Evolutionary conservation across 2,329 filamentous ascomycete genomes (phyloP).

Genomic region (Colletotrichum tofieldiae): DNA sequence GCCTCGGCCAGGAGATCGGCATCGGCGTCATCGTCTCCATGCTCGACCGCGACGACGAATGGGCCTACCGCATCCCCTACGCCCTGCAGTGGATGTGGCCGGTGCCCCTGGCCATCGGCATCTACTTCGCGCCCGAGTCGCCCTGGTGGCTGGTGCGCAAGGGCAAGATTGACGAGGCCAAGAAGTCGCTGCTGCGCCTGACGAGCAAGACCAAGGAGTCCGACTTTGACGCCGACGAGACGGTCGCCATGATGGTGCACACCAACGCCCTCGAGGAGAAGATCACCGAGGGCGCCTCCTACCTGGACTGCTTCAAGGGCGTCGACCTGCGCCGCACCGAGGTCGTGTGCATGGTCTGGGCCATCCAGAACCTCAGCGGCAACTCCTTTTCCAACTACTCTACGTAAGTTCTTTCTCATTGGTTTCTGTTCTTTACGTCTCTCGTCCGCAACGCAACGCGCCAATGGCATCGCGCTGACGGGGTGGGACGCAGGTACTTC

Average conservation of each 20-base stretch:
- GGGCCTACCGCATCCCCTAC: conserved; percentile 80
- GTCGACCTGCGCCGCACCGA: conserved; percentile 83
- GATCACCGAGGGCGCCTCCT: conserved; percentile 81
- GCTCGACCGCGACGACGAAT: conserved; percentile 75
- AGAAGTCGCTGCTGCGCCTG: conserved; percentile 75
- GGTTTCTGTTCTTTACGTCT: background rate
- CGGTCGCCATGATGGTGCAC: conserved; percentile 92
- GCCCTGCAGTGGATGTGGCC: conserved; percentile 87
- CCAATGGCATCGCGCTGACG: background rate
- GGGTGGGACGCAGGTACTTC: conserved; percentile 63
- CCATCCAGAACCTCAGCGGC: conserved; percentile 75
- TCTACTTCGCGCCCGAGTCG: conserved; percentile 79
- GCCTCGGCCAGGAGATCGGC: conserved; percentile 80
- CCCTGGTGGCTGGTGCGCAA: conserved; percentile 84
- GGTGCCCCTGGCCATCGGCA: conserved; percentile 75
- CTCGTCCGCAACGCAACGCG: background rate
- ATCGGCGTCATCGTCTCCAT: conserved; percentile 82
- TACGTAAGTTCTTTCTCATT: conserved; percentile 57
- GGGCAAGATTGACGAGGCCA: conserved; percentile 76
- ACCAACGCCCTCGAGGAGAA: conserved; percentile 86
- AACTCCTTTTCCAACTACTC: conserved; percentile 78
- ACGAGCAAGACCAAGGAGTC: conserved; percentile 76
- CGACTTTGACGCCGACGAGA: conserved; percentile 86
- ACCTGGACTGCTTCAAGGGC: conserved; percentile 88
- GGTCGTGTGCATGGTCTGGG: conserved; percentile 76